Base-by-base conservation (phyloP, 331 rosid genomes). In the Spiraea crenata region DNA sequence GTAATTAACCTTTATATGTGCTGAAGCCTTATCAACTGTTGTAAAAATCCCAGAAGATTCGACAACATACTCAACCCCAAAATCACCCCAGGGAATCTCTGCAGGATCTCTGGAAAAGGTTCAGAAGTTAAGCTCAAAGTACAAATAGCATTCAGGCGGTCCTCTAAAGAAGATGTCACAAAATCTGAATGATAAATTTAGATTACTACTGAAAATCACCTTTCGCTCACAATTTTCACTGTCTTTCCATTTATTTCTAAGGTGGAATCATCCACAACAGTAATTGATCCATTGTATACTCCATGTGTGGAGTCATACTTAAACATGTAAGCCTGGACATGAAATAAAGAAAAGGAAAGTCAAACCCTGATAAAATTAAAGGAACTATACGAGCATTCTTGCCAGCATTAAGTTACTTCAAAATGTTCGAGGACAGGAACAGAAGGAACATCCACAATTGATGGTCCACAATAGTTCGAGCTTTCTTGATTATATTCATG, bases 231-330 rank as follows among this genome's bases (percentile, higher is more conserved):
- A 83, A 95, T 87, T 81, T 85, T 87, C 55, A 95, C 76, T 71
- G 76, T 85, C 83, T 89, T 91, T 82, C 99, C 99, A 79, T 95
- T 89, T 39, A 95, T 85, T 81, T 87, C 97, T 83, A 95, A 79
- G 48, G 95, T 86, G 57, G 95, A 83, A 13, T 87, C 89, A 69
- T 84, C 90, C 68, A 95, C 65, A 77, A 83, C 62, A 72, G 76
- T 83, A 77, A 91, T 73, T 77, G 93, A 77, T 77, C 96, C 99
- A 47, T 81, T 77, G 80, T 87, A 95, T 19, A 82, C 63, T 74
- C 99, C 96, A 82, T 95, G 99, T 40, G 97, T 91, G 70, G 99
- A 91, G 73, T 95, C 99, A 38, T 86, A 95, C 82, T 95, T 95
- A 41, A 95, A 83, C 99, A 95, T 91, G 87, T 95, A 95, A 37